Base-by-base conservation (phyloP, 257 asterid species). In the Gynochthodes officinalis region DNA sequence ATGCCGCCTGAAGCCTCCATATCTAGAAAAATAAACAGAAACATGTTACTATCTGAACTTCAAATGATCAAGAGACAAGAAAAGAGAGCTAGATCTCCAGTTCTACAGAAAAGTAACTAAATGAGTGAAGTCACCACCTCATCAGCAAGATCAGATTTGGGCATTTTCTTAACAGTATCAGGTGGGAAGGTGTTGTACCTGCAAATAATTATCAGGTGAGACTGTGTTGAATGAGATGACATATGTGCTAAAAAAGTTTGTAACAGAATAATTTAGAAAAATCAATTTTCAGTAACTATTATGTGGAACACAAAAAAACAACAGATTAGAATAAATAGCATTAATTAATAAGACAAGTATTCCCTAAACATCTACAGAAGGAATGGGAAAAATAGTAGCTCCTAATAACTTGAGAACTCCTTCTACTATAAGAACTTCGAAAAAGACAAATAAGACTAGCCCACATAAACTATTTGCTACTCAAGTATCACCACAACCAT, bases 171-270 rank as follows among this genome's bases (percentile, higher is more conserved):
- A 68, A 94, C 96, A 59, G 80, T 75, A 73, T 94, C 98, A 33
- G 97, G 95, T 58, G 96, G 73, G 80, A 91, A 94, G 43, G 98
- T 94, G 82, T 80, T 81, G 73, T 91, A 94, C 80, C 98, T 93
- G 84, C 70, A 59, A 46, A 68, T 69, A 53, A 49, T 43, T 46
- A 48, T 54, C 4, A 46, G 50, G 25, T 54, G 16, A 4, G 42
- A 71, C 54, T 13, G 46, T 43, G 3, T 25, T 1, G 48, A 42
- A 35, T 4, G 49, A 53, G 61, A 37, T 27, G 9, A 9, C n/a
- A 64, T 4, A 18, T 6, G 11, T 13, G 7, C 32, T 27, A 23
- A n/a, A 23, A 53, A 12, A 39, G 70, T 63, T 73, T 13, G 13
- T 44, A 27, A 28, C 7, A 27, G 15, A 23, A 53, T 55, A 33